Base-by-base conservation (phyloP, 2,329 filamentous ascomycete species). In the Emmonsiellopsis sp. region DNA sequence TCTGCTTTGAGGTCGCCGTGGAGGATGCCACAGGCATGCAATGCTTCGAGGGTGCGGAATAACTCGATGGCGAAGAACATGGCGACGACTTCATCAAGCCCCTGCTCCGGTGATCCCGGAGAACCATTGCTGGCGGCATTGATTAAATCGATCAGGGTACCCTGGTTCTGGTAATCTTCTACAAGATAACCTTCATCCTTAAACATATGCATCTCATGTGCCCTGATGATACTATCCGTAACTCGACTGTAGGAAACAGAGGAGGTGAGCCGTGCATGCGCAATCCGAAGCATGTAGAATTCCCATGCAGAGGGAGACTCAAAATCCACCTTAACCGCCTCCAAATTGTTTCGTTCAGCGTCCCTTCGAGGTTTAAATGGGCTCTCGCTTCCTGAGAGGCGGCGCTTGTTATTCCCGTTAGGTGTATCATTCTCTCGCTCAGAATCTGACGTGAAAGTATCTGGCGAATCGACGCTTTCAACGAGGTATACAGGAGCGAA, bases 61-160 rank as follows among this genome's bases (percentile, higher is more conserved):
- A 98, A 79, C 70, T 98, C 93, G 56, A 97, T 79, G 7, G 88
- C 80, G 73, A 97, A 95, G 76, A 96, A 97, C 89, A 97, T 96
- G 62, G 87, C 89, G 2, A 97, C 76, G 47, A 80, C 78, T 70
- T 98, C 93, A 62, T 98, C 93, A 80, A 98, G 89, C 13, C 86
- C 85, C 2, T 83, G 83, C 35, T 75, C 72, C 8, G 68, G 63
- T 34, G 73, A 71, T 13, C 71, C 67, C 2, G 69, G 64, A 5
- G 80, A 80, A 1, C 79, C 68, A 35, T 68, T 70, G 4, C 66
- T 62, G 58, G 94, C 88, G 58, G 87, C 76, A 70, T 98, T 98
- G 69, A 98, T 85, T 1, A 97, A 82, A 64, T 97, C 92, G n/a
- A 98, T 83, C 3, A 98, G 76, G 0, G 93, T 96, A 53, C 93